Percentiles rank a stretch among this genome's conserved stretches.
phyloP scores from a whole-genome alignment of 176 grass and related monocot genomes.

The Poa pratensis region DNA sequence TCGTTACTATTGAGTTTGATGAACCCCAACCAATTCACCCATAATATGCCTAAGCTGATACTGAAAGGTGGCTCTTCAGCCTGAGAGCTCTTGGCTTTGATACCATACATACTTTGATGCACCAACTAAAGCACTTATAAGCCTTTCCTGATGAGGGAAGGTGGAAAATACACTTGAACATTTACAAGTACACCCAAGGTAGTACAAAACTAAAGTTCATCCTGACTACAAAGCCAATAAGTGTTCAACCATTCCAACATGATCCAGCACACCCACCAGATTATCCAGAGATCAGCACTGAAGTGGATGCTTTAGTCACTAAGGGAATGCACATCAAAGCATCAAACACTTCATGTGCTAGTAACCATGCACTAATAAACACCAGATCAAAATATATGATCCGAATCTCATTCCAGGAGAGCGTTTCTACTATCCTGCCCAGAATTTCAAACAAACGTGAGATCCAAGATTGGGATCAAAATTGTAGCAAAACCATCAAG shows the following conservation, averaged over 20 bases:
- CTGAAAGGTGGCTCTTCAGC: neutral
- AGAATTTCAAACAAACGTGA: neutral
- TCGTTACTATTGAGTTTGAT: neutral
- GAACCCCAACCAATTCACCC: neutral
- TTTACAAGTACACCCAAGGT: neutral
- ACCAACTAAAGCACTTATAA: neutral
- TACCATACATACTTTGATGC: neutral
- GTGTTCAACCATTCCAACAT: neutral
- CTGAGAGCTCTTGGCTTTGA: neutral
- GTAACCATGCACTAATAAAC: neutral
- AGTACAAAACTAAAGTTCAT: neutral
- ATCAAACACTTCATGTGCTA: neutral
- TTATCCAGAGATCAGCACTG: neutral
- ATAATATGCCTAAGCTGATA: neutral
- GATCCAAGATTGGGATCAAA: constrained; percentile 18
- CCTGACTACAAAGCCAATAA: neutral
- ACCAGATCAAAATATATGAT: neutral
- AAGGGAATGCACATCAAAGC: neutral
- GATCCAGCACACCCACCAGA: neutral
- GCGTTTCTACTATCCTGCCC: neutral
- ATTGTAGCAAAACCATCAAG: neutral
- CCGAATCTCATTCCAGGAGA: neutral
- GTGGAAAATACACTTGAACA: neutral
- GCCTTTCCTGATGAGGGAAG: neutral
- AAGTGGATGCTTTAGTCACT: neutral